A percentile compares a stretch with the other conserved stretches of the same genome.
phyloP scores from a whole-genome alignment of 352 stramenopile species.

The Globisporangium yorkense region DNA sequence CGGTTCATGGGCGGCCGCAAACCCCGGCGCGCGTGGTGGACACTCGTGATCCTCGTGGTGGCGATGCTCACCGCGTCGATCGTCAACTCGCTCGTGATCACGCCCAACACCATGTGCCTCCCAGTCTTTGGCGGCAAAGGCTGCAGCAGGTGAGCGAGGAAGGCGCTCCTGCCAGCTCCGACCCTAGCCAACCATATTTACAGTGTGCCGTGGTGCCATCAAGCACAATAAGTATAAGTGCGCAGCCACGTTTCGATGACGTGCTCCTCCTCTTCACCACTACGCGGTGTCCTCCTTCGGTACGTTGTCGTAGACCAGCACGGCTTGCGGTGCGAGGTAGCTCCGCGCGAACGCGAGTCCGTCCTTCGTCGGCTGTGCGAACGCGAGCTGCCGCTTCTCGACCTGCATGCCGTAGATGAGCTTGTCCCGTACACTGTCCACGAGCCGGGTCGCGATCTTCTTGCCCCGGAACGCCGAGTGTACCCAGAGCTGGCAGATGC shows the following conservation, averaged over 20 bases:
- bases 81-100: slow-evolving; percentile 23
- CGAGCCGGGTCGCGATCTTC: slow-evolving; percentile 48
- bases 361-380: slow-evolving; percentile 68
- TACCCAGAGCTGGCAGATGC: slow-evolving; percentile 72
- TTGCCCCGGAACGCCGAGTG: slow-evolving; percentile 43
- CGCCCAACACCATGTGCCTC: slow-evolving; percentile 25
- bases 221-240: no score
- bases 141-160: slow-evolving; percentile 10
- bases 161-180: no score
- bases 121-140: slow-evolving; percentile 24
- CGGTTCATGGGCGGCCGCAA: slow-evolving; percentile 12
- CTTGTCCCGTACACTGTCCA: slow-evolving; percentile 58
- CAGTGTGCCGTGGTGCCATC: no score
- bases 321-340: slow-evolving; percentile 38
- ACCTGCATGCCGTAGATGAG: slow-evolving; percentile 69
- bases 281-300: background rate
- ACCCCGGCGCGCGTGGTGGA: slow-evolving; percentile 10
- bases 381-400: slow-evolving; percentile 42
- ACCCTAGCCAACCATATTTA: background rate
- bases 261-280: background rate
- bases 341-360: slow-evolving; percentile 49
- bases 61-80: slow-evolving; percentile 17
- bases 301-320: slow-evolving; percentile 47
- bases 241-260: no score
- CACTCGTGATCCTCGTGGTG: slow-evolving; percentile 14